These are phyloP conservation scores for Aspergillus niger DNA, from an alignment of 2,329 filamentous ascomycete genomes.

Conservation along the genomic window DNA sequence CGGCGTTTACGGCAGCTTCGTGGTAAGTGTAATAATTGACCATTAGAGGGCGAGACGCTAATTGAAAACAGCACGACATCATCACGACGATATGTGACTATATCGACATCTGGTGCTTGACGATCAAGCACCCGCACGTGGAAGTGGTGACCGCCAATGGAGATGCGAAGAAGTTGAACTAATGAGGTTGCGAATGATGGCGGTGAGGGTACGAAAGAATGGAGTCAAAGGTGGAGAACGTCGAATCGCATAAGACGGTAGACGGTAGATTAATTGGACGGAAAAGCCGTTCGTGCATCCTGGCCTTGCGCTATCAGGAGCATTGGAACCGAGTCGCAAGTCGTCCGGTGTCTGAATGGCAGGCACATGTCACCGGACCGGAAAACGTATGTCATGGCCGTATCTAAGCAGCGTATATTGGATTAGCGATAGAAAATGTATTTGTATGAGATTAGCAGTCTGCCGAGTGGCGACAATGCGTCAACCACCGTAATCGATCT, in stretches of 20 bases:
- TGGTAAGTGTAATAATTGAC: slow-evolving; percentile 52
- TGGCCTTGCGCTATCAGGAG: not conserved
- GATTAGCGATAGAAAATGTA: slow-evolving; percentile 21
- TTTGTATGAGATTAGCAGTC: slow-evolving; percentile 1
- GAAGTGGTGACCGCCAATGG: slow-evolving; percentile 37
- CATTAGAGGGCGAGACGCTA: not conserved
- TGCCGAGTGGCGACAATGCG: not conserved
- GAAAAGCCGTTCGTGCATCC: not conserved
- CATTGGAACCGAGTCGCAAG: not conserved
- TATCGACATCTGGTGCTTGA: slow-evolving; percentile 96
- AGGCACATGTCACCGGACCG: not conserved
- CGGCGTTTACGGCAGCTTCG: slow-evolving; percentile 96
- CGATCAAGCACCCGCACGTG: slow-evolving; percentile 79
- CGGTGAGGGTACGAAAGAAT: not conserved
- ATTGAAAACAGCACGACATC: slow-evolving; percentile 67
- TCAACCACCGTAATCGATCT: no score
- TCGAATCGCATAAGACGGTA: not conserved
- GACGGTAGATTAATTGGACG: not conserved
- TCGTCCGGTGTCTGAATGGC: slow-evolving; percentile 2
- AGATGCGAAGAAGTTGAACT: slow-evolving; percentile 32
- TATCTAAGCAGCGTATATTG: slow-evolving; percentile 14
- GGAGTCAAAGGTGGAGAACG: not conserved
- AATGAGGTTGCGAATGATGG: slow-evolving; percentile 5
- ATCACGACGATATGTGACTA: slow-evolving; percentile 98
- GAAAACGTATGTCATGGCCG: not conserved